A percentile compares a stretch with the other conserved stretches of the same genome.
phyloP scores from a whole-genome alignment of 2,329 filamentous ascomycete genomes.

The Alternaria rosae region DNA sequence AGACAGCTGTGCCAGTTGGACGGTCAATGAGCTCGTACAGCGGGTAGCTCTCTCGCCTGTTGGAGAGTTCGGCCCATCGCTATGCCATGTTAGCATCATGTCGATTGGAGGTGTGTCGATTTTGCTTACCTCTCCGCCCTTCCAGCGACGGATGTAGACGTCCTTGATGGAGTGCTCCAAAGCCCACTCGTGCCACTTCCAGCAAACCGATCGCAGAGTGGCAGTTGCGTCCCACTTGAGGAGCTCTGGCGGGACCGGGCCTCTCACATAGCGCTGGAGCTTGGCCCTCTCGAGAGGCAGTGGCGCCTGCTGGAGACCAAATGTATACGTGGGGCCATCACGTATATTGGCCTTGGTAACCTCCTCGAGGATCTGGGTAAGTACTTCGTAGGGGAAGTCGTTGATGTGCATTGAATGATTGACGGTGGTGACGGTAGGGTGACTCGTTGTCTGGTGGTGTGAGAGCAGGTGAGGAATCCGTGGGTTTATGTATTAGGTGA shows the following conservation, averaged over 20 bases:
- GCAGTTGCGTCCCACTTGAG: slow-evolving; percentile 61
- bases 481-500: slow-evolving; percentile 26
- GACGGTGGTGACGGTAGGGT: slow-evolving; percentile 10
- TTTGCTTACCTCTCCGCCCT: slow-evolving; percentile 52
- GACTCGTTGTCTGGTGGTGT: slow-evolving; percentile 20
- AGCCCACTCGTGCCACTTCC: slow-evolving; percentile 62
- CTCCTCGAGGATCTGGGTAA: slow-evolving; percentile 59
- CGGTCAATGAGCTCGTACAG: slow-evolving; percentile 59
- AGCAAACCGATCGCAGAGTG: slow-evolving; percentile 59
- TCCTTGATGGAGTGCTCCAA: slow-evolving; percentile 60
- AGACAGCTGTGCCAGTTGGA: slow-evolving; percentile 58
- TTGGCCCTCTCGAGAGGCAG: slow-evolving; percentile 55
- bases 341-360: slow-evolving; percentile 57
- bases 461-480: slow-evolving; percentile 11
- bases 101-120: not conserved
- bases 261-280: slow-evolving; percentile 60
- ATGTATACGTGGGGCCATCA: slow-evolving; percentile 60
- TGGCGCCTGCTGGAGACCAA: slow-evolving; percentile 60
- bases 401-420: slow-evolving; percentile 55
- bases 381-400: slow-evolving; percentile 61
- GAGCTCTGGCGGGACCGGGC: slow-evolving; percentile 59
- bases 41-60: slow-evolving; percentile 53
- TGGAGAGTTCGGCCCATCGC: slow-evolving; percentile 60
- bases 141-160: slow-evolving; percentile 62
- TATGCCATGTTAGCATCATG: slow-evolving; percentile 42